Percentiles rank a stretch among this genome's conserved stretches.
Conservation (phyloP, 768 basidiomycete genomes). For the Panaeolus cyanescens region DNA sequence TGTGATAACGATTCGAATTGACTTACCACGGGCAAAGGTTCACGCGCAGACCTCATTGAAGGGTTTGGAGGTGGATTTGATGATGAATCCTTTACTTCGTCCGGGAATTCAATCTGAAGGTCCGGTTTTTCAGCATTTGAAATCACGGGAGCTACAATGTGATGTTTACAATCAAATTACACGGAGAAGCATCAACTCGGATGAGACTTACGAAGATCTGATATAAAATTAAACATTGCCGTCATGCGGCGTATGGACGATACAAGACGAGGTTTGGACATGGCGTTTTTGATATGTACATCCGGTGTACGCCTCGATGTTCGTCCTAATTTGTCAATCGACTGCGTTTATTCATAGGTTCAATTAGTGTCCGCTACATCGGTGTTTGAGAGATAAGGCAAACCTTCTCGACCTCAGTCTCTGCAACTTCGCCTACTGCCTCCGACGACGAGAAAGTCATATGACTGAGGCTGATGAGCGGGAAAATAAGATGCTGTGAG, state of each 20-base stretch:
- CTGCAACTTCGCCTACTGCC: constrained; percentile 54
- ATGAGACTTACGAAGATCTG: constrained; percentile 61
- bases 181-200: constrained; percentile 12
- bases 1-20: background rate
- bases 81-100: background rate
- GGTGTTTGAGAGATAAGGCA: constrained; percentile 1
- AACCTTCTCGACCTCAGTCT: constrained; percentile 70
- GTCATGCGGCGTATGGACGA: constrained; percentile 72
- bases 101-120: constrained; percentile 27
- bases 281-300: constrained; percentile 70
- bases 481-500: constrained; percentile 77
- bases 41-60: background rate
- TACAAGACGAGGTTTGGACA: constrained; percentile 68
- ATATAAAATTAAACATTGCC: constrained; percentile 67
- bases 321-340: constrained; percentile 69
- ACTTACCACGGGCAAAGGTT: constrained; percentile 10
- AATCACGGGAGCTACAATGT: constrained; percentile 48
- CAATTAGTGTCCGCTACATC: background rate
- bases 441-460: constrained; percentile 66
- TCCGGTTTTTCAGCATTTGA: constrained; percentile 48
- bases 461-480: constrained; percentile 72
- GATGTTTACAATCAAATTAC: constrained; percentile 14
- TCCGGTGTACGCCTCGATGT: constrained; percentile 68
- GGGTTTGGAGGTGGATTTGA: constrained; percentile 5
- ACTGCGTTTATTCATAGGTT: constrained; percentile 38